Evolutionary conservation across 2,329 filamentous ascomycete genomes (phyloP).

Genomic region (Colletotrichum sublineola): DNA sequence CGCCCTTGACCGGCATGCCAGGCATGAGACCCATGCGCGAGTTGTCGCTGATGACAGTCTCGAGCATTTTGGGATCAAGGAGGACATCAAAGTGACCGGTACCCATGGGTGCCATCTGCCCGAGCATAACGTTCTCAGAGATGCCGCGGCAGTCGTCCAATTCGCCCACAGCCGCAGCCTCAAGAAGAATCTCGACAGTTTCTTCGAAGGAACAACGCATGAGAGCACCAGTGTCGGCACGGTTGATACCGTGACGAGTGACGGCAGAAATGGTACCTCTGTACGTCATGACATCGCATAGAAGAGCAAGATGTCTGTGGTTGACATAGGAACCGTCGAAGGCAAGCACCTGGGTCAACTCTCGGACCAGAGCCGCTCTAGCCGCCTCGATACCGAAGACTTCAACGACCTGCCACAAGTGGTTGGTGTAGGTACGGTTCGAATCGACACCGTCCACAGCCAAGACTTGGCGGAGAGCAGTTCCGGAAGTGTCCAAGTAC

Average conservation of each 20-base stretch:
- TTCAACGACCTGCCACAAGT: conserved; percentile 93
- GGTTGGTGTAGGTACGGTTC: conserved; percentile 90
- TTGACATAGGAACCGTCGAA: conserved; percentile 99
- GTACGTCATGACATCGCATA: conserved; percentile 98
- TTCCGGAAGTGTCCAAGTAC: conserved; percentile 96
- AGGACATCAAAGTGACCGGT: conserved; percentile 96
- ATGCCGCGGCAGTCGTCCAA: conserved; percentile 98
- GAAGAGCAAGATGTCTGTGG: conserved; percentile 93
- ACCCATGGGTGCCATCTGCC: conserved; percentile 95
- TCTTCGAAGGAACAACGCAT: conserved; percentile 99
- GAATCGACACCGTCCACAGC: conserved; percentile 90
- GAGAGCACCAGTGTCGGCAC: conserved; percentile 95
- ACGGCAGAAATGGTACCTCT: conserved; percentile 95
- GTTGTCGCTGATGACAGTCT: conserved; percentile 94
- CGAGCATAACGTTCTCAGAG: conserved; percentile 98
- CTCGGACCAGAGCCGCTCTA: conserved; percentile 85
- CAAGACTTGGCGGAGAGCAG: conserved; percentile 85
- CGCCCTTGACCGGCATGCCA: conserved; percentile 81
- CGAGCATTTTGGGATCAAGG: conserved; percentile 94
- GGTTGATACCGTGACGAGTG: conserved; percentile 98
- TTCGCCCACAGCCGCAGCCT: conserved; percentile 94
- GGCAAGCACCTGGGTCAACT: conserved; percentile 91
- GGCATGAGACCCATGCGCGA: conserved; percentile 86
- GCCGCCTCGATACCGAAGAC: conserved; percentile 98
- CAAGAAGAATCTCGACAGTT: conserved; percentile 96